Evolutionary conservation across 345 rosid genomes (phyloP), one percentile per base, ranked within the genome.

Genomic region (Brassica juncea): DNA sequence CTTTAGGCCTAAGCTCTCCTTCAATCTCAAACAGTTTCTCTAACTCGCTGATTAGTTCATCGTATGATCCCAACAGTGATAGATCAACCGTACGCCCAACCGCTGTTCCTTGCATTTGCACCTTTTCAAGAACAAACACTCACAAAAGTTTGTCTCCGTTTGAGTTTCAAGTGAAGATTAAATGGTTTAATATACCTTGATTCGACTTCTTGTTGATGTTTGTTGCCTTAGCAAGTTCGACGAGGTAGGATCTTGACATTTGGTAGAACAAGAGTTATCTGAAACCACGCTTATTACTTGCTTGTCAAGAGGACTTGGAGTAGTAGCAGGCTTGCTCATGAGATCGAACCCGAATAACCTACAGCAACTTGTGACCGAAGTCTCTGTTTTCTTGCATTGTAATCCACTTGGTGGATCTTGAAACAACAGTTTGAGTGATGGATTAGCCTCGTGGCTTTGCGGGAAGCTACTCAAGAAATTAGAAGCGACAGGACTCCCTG

Each of bases 101-200:
- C 19, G 87, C 90, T 28, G 84, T 80, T 77, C 93, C 95, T 82
- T 86, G 90, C 95, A 89, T 91, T 78, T 89, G 89, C 71, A 89
- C 93, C 95, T 90, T 81, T 76, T 15, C 74, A 84, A 4, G 80
- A 70, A 12, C 34, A 63, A 60, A 58, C 58, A 55, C 4, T 57
- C 9, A 35, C 16, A 42, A 58, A 34, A 34, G 39, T 34, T 34
- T 34, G 39, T 34, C 39, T 34, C 39, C 39, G 8, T 34, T 34
- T 23, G 66, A 64, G 35, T 52, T 37, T 66, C 4, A 7, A 66
- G 63, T 64, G 8, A 34, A 74, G 71, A 66, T 31, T 49, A 5
- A 30, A 44, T 69, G 70, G 8, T 69, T 55, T 76, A 57, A 55
- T 70, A 21, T 83, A 90, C 94, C 89, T 88, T 90, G 1, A 85